Evolutionary conservation across 345 rosid species (phyloP), one percentile per base, ranked within the genome.

Genomic region (Populus davidiana): DNA sequence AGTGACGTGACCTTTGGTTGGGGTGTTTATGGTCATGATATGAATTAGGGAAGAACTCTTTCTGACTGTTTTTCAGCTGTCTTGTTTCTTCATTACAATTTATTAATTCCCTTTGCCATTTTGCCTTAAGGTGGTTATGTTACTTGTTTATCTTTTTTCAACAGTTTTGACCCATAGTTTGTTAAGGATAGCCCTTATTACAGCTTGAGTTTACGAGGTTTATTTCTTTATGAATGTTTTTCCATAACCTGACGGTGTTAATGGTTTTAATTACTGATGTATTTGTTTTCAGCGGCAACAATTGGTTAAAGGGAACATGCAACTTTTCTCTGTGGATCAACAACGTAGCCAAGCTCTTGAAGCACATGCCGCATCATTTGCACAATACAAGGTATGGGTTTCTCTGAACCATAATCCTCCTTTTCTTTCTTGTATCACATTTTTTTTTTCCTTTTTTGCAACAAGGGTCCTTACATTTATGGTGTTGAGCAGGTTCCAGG

Each of bases 341-440:
- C 98, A 96, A 88, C 97, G 97, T 39, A 96, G 97, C 86, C 99
- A 96, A 87, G 94, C 95, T 64, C 95, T 96, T 80, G 99, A 96
- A 84, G 99, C 98, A 43, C 99, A 96, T 90, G 98, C 99, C 82
- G 99, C 99, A 3, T 87, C 99, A 75, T 96, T 94, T 85, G 98
- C 98, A 23, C 92, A 90, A 74, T 89, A 89, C 75, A 96, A 92
- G 86, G 99, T 94, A 43, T 10, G 29, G 4, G 21, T 75, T 52
- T 33, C 11, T 6, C 35, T 35, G 44, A n/a, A 54, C 9, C 9
- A 5, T 49, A 14, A 23, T n/a, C 11, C 14, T 14, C n/a, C 44
- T 9, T 31, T 2, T 31, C 2, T 27, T 50, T 63, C 23, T 41
- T 6, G 21, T 5, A 31, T 63, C 49, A 8, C 21, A 2, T 68